Base-by-base conservation (phyloP, 1,284 basidiomycete genomes). In the Sphaerobolus stellatus region DNA sequence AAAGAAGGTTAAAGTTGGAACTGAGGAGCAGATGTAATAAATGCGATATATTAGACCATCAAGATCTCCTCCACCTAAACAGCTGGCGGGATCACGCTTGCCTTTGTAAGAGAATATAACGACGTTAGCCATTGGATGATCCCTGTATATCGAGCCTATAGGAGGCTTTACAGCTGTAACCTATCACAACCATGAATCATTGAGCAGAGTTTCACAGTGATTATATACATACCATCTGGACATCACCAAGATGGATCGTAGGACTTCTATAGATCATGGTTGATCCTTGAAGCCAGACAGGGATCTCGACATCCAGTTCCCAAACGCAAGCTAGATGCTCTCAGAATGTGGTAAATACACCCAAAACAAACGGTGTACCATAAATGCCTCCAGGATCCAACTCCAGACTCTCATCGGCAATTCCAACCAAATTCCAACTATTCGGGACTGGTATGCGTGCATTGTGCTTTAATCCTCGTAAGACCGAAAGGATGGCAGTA, bases 41-140 rank as follows among this genome's bases (percentile, higher is more conserved):
- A 50, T 13, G 78, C 58, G 85, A 87, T 2, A 93, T 83, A 59
- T 93, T 90, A 53, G 66, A 88, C 85, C 87, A 59, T 90, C 88
- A 36, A 90, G 71, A 70, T 90, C 87, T 1, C 88, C 88, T 34
- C 88, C 88, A 18, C 79, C 84, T 20, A 90, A 72, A 60, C 78
- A 82, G 6, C 85, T 86, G 16, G 88, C 78, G 48, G 1, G 88
- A 84, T 48, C 85, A 16, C 52, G 78, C 2, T 31, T 57, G 83
- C 86, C 87, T 50, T 71, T 68, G n/a, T 81, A 82, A 1, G 89
- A 79, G 51, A 92, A 77, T 3, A 91, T 88, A 1, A 91, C 83
- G 8, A 84, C 82, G 61, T 91, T 91, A 62, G 78, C 82, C 57
- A 90, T 52, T 14, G 54, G 50, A 20, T 61, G 57, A 14, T 52